Conservation (phyloP, 2,329 filamentous ascomycete species). For the Cercospora beticola region DNA sequence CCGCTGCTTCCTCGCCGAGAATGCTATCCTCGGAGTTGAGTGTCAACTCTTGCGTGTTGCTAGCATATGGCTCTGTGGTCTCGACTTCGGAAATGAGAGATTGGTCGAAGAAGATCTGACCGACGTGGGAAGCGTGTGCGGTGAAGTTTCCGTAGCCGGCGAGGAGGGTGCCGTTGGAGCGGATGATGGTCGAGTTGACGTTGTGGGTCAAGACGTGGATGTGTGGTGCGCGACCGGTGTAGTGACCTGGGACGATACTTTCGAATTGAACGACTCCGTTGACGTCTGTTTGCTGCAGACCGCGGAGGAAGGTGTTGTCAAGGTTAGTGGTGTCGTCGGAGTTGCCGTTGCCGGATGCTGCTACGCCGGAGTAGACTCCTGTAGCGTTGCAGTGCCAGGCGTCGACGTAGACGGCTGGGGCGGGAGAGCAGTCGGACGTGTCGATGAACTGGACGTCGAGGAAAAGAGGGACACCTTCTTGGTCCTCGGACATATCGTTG, state of each 20-base stretch:
- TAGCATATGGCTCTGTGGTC: slow-evolving; percentile 46
- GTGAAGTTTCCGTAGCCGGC: slow-evolving; percentile 38
- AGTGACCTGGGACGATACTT: slow-evolving; percentile 49
- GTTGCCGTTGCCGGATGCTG: slow-evolving; percentile 39
- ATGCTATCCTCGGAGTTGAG: slow-evolving; percentile 54
- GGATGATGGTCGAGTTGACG: slow-evolving; percentile 37
- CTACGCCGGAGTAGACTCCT: slow-evolving; percentile 47
- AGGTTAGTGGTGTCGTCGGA: slow-evolving; percentile 33
- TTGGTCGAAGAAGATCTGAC: slow-evolving; percentile 66
- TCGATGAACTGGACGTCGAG: slow-evolving; percentile 50
- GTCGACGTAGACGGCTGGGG: slow-evolving; percentile 47
- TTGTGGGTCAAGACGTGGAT: slow-evolving; percentile 45
- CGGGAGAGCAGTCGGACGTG: slow-evolving; percentile 44
- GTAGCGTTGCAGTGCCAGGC: slow-evolving; percentile 48
- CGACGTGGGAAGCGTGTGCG: slow-evolving; percentile 56
- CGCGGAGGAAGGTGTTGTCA: slow-evolving; percentile 44
- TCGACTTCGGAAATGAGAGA: slow-evolving; percentile 56
- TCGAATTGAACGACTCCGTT: slow-evolving; percentile 47
- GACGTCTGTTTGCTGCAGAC: slow-evolving; percentile 43
- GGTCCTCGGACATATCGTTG: slow-evolving; percentile 44
- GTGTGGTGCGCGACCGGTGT: slow-evolving; percentile 45
- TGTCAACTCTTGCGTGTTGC: slow-evolving; percentile 47
- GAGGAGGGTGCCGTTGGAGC: slow-evolving; percentile 51
- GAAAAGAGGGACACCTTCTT: slow-evolving; percentile 44
- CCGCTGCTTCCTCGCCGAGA: slow-evolving; percentile 47